These are phyloP conservation scores for Ogataea allantospora DNA, from an alignment of 805 yeast species.

Conservation along the genomic window DNA sequence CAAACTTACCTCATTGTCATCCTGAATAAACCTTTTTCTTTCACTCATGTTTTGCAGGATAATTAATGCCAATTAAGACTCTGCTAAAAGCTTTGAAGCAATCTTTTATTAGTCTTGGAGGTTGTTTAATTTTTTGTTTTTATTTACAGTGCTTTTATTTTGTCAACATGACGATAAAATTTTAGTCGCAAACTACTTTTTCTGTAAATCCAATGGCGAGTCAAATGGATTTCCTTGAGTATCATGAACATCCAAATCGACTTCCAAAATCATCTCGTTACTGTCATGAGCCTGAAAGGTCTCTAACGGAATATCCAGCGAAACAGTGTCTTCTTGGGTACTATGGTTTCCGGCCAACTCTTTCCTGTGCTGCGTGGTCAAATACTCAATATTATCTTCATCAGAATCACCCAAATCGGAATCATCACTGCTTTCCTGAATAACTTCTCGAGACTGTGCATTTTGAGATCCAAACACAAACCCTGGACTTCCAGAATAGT, in stretches of 20 bases:
- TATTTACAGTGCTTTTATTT: slow-evolving; percentile 21
- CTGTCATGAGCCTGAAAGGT: slow-evolving; percentile 15
- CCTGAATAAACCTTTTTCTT: slow-evolving; percentile 25
- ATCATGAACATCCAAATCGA: slow-evolving; percentile 17
- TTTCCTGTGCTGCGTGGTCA: slow-evolving; percentile 26
- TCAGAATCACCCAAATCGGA: slow-evolving; percentile 32
- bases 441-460: slow-evolving; percentile 11
- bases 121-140: slow-evolving; percentile 18
- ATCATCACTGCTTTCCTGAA: slow-evolving; percentile 20
- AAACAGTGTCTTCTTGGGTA: slow-evolving; percentile 8
- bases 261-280: slow-evolving; percentile 19
- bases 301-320: slow-evolving; percentile 19
- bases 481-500: slow-evolving; percentile 1
- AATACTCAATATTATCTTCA: slow-evolving; percentile 33
- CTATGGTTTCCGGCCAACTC: slow-evolving; percentile 17
- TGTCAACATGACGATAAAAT: slow-evolving; percentile 19
- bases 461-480: slow-evolving; percentile 17
- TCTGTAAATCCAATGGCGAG: slow-evolving; percentile 17
- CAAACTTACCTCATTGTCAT: slow-evolving; percentile 22
- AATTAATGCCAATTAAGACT: background rate
- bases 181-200: slow-evolving; percentile 12
- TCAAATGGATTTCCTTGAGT: slow-evolving; percentile 17
- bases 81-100: slow-evolving; percentile 1
- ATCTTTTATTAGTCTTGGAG: slow-evolving; percentile 2
- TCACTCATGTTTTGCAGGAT: slow-evolving; percentile 16